These are phyloP conservation scores for Cryphonectria carpinicola DNA, from an alignment of 2,329 filamentous ascomycete species.

Conservation along the genomic window DNA sequence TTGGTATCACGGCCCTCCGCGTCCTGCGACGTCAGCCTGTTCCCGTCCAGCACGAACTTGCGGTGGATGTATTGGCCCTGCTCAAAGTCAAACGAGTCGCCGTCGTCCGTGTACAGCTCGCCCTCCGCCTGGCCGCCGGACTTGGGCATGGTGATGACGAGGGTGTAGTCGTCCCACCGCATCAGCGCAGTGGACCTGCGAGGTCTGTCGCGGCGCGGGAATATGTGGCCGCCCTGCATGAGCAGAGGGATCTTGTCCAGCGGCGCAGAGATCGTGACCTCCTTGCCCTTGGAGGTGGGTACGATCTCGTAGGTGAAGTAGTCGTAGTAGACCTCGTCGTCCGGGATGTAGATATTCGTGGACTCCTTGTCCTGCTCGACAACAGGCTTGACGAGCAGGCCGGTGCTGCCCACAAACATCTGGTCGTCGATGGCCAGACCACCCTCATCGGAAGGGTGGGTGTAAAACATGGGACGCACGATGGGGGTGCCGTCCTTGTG, in stretches of 20 bases:
- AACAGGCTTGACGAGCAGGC: constrained; percentile 90
- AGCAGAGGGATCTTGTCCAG: constrained; percentile 86
- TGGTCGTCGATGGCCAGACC: constrained; percentile 93
- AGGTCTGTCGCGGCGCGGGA: constrained; percentile 86
- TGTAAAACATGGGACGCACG: constrained; percentile 89
- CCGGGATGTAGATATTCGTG: constrained; percentile 83
- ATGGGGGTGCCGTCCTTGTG: constrained; percentile 83
- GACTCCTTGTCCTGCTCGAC: constrained; percentile 74
- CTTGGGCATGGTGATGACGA: constrained; percentile 74
- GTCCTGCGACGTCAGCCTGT: constrained; percentile 71
- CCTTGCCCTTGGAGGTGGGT: constrained; percentile 69
- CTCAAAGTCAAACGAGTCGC: constrained; percentile 88
- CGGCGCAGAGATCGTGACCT: constrained; percentile 72
- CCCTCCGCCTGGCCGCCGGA: constrained; percentile 70
- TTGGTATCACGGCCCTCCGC: constrained; percentile 58
- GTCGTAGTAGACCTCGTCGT: constrained; percentile 89
- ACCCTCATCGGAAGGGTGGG: constrained; percentile 81
- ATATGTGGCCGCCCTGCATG: constrained; percentile 91
- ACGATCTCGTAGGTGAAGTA: constrained; percentile 88
- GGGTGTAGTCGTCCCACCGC: constrained; percentile 93
- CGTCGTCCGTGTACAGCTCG: constrained; percentile 88
- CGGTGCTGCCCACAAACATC: constrained; percentile 86
- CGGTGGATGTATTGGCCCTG: constrained; percentile 88
- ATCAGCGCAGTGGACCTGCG: constrained; percentile 85
- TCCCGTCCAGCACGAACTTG: constrained; percentile 68